Base-by-base conservation (phyloP, 495 filamentous ascomycete genomes). In the Podospora anserina region DNA sequence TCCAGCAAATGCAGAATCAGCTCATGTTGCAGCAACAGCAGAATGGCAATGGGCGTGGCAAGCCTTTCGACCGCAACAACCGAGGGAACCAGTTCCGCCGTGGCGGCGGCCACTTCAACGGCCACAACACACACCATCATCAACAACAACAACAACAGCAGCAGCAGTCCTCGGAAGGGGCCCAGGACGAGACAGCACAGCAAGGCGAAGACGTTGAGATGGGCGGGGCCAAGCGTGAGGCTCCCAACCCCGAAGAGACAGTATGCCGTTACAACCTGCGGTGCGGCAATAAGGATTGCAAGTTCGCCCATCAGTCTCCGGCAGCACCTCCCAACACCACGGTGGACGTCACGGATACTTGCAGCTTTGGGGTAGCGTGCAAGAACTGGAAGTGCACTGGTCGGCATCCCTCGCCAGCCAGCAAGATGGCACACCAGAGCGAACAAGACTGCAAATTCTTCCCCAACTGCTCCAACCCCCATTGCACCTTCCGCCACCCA, bases 371-470 rank as follows among this genome's bases (percentile, higher is more conserved):
- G 16, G 92, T 87, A 4, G 92, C 92, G 20, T 99, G 95, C 87
- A 95, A 93, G 78, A 99, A 97, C 81, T 83, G 85, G 54, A 99
- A 99, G 78, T 99, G 95, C 73, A 90, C 90, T 2, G 94, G 88
- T 27, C 89, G 91, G 13, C 95, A 99, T 76, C 95, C 95, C 5
- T 98, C 95, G 20, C 95, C 96, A 13, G 92, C 94, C 11, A 84
- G 89, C 68, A 91, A 88, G 76, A 77, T 85, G 44, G 88, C 88
- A 15, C 90, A 92, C 78, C 90, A 95, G 77, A 85, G 88, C 61
- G 91, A 96, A 75, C 86, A 89, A 75, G 89, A 97, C 73, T 99
- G 95, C 89, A 91, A 88, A 73, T 99, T 94, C 84, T 97, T 88
- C 78, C 93, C 95, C 55, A 91, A 97, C 81, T 99, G 95, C 83